phyloP scores from a whole-genome alignment of 768 basidiomycete species.

The Boletus rubropictus region DNA sequence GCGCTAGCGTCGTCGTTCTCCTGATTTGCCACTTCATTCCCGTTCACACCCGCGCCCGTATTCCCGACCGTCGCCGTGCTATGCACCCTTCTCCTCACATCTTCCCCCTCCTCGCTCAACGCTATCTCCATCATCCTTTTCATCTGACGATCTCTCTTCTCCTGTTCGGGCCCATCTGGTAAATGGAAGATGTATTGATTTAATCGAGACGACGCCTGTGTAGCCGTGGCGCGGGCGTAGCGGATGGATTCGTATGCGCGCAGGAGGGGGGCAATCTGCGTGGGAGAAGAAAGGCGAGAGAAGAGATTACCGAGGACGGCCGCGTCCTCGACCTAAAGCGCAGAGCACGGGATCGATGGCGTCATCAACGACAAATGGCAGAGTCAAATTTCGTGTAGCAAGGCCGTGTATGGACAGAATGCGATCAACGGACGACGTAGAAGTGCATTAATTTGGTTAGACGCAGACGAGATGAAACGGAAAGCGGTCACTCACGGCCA shows the following conservation, averaged over 20 bases:
- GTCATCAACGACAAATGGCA: neutral
- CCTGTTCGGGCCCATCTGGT: conserved; percentile 48
- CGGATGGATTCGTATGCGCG: conserved; percentile 50
- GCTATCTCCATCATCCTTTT: conserved; percentile 41
- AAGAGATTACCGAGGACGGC: conserved; percentile 46
- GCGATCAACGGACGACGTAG: neutral
- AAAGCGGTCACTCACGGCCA: conserved; percentile 36
- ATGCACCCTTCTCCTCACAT: conserved; percentile 5
- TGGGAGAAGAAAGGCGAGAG: conserved; percentile 37
- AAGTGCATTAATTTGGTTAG: neutral
- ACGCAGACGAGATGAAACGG: neutral
- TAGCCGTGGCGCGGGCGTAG: conserved; percentile 41
- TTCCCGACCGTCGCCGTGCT: conserved; percentile 8
- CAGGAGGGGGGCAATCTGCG: conserved; percentile 43
- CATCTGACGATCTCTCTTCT: conserved; percentile 48
- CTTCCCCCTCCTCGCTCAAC: conserved; percentile 21
- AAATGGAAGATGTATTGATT: conserved; percentile 55
- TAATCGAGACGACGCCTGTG: conserved; percentile 43
- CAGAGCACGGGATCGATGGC: neutral
- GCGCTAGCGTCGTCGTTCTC: neutral
- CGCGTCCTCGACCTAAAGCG: conserved; percentile 32
- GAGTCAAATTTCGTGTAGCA: neutral
- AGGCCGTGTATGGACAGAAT: neutral
- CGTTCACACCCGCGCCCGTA: neutral
- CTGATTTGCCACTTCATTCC: neutral